Percentiles rank a stretch among this genome's conserved stretches.
Evolutionary conservation across 2,329 filamentous ascomycete species (phyloP).

Genomic region (Trichocomaceae sp.): DNA sequence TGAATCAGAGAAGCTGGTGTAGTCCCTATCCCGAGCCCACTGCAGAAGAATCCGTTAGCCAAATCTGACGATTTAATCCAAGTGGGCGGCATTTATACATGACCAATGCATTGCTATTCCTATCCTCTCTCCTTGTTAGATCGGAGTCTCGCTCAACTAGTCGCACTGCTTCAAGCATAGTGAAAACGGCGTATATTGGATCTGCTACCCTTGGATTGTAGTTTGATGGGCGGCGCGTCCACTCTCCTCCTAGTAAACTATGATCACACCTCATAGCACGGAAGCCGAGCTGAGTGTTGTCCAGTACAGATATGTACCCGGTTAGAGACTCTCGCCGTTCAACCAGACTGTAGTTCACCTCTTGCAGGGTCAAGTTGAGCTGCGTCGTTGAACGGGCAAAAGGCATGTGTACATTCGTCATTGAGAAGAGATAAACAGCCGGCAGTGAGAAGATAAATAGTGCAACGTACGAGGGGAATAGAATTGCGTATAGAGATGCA

Average conservation of each 20-base stretch:
- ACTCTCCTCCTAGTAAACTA: conserved; percentile 87
- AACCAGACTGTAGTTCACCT: conserved; percentile 65
- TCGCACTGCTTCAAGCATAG: conserved; percentile 86
- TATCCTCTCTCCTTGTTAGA: conserved; percentile 42
- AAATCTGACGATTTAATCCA: neutral
- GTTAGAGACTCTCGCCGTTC: conserved; percentile 81
- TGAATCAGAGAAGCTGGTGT: conserved; percentile 78
- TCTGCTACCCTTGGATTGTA: conserved; percentile 58
- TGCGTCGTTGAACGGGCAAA: conserved; percentile 53
- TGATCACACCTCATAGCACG: conserved; percentile 88
- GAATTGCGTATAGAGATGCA: conserved; percentile 56
- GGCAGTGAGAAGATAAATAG: conserved; percentile 62
- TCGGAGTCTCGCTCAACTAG: conserved; percentile 57
- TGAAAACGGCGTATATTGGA: conserved; percentile 92
- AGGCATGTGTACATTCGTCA: conserved; percentile 68
- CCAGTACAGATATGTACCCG: conserved; percentile 85
- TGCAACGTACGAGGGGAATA: conserved; percentile 57
- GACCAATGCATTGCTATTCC: conserved; percentile 71
- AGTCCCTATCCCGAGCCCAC: conserved; percentile 86
- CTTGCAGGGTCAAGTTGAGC: conserved; percentile 60
- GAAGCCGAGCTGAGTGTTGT: conserved; percentile 65
- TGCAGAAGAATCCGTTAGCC: conserved; percentile 28
- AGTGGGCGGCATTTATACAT: conserved; percentile 55
- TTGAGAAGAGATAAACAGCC: conserved; percentile 56
- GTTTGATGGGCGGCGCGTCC: conserved; percentile 54